These are phyloP conservation scores for Trichophyton verrucosum DNA, from an alignment of 2,329 filamentous ascomycete species.

Conservation along the genomic window DNA sequence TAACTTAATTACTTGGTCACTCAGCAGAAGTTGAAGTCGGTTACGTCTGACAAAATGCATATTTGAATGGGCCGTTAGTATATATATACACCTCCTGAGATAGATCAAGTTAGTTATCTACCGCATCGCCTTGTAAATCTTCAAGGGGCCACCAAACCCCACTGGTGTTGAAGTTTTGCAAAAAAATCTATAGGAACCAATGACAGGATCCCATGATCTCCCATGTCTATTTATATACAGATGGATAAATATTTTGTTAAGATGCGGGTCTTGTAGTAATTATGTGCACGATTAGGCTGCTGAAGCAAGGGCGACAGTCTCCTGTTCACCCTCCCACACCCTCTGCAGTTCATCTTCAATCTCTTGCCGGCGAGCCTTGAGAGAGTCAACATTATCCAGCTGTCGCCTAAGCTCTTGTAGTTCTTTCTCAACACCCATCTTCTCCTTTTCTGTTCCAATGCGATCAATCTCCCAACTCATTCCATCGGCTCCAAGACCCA, in stretches of 20 bases:
- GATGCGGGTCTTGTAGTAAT: not conserved
- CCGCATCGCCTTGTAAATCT: too few species aligned
- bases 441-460: conserved; percentile 87
- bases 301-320: not conserved
- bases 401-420: conserved; percentile 70
- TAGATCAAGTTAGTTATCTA: too few species aligned
- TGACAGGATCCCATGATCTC: not conserved
- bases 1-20: too few species aligned
- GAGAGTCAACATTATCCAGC: conserved; percentile 67
- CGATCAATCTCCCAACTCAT: conserved; percentile 85
- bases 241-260: too few species aligned
- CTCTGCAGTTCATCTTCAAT: conserved; percentile 69
- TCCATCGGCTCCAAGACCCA: conserved; percentile 69
- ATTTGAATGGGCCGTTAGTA: too few species aligned
- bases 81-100: too few species aligned
- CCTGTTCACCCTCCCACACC: conserved; percentile 41
- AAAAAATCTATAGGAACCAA: not conserved
- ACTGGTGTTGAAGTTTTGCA: too few species aligned
- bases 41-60: too few species aligned
- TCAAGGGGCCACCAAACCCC: too few species aligned
- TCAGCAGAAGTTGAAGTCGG: too few species aligned
- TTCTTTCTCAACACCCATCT: conserved; percentile 85
- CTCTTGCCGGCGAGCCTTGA: conserved; percentile 64
- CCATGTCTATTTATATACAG: not conserved
- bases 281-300: not conserved